Percentiles rank a stretch among this genome's conserved stretches.
Conservation (phyloP, 2,329 filamentous ascomycete genomes). For the Claviceps humidiphila region DNA sequence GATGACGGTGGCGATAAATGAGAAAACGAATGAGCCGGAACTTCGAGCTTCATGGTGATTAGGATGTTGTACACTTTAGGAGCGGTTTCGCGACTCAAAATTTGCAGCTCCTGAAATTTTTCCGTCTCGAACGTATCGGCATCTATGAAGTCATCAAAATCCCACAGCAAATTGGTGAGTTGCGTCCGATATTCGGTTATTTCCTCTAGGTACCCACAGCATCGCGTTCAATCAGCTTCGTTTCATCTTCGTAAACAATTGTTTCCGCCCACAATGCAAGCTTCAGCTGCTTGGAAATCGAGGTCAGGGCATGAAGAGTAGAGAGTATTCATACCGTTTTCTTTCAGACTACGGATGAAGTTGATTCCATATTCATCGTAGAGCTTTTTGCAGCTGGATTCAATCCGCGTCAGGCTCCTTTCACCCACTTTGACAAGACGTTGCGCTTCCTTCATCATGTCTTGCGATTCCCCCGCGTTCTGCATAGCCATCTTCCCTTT, state of each 20-base stretch:
- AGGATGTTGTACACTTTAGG: conserved; percentile 36
- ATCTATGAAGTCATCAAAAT: conserved; percentile 42
- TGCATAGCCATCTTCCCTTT: conserved; percentile 33
- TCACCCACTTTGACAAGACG: conserved; percentile 35
- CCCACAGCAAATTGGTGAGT: conserved; percentile 39
- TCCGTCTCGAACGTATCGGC: conserved; percentile 35
- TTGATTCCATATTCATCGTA: conserved; percentile 33
- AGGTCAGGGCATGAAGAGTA: not conserved
- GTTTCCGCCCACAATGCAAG: not conserved
- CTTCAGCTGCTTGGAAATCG: not conserved
- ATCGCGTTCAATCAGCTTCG: not conserved
- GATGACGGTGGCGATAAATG: conserved; percentile 16
- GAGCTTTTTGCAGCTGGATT: conserved; percentile 36
- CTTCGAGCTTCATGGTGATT: conserved; percentile 39
- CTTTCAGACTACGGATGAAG: conserved; percentile 39
- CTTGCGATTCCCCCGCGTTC: conserved; percentile 31
- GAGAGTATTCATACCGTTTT: conserved; percentile 31
- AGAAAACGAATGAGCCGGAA: conserved; percentile 12
- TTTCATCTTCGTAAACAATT: not conserved
- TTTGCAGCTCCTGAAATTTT: conserved; percentile 35
- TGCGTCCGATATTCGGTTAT: conserved; percentile 34
- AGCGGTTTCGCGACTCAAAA: conserved; percentile 33
- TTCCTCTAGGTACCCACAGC: conserved; percentile 24
- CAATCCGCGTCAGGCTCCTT: conserved; percentile 34
- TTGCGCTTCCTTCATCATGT: conserved; percentile 37